Base-by-base conservation (phyloP, 371 early-diverging fungal species). In the Funneliformis caledonium region DNA sequence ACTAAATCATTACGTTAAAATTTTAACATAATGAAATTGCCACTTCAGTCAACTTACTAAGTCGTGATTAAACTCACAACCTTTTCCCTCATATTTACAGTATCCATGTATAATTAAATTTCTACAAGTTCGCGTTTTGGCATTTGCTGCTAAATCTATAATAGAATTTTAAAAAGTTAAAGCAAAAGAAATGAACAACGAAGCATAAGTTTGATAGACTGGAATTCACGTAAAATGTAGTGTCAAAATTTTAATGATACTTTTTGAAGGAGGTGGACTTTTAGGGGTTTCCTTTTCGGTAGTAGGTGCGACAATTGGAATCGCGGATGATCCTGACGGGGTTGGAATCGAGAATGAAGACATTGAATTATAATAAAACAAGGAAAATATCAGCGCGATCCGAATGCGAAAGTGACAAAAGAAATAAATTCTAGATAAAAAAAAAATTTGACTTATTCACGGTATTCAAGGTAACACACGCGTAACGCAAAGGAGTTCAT, bases 31-130 rank as follows among this genome's bases (percentile, higher is more conserved):
- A 19, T 56, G 56, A 56, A 16, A 56, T 56, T 56, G 56, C 6
- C 56, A 19, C 56, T 56, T 19, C 16, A 47, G 16, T 37, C 59
- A 19, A 83, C 87, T 76, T 87, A 92, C 93, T 75, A 84, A 83
- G 68, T 93, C 93, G 81, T 96, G 96, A 78, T 92, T 93, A 85
- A 94, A 96, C 86, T 93, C 93, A 86, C 96, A 96, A 2, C 96
- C 95, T 81, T 92, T 92, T 80, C 89, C 89, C 87, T 95, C 93
- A 79, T 86, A 94, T 85, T 94, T 94, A 88, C 96, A 96, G 82
- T 89, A 93, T 6, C 96, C 96, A 84, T 94, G 93, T 81, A 94
- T 94, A 81, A 94, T 92, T 59, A 96, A 88, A 84, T 96, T 94
- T 70, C 94, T 89, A 83, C 95, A 96, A 43, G 88, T 84, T 48